Percentiles rank a stretch among this genome's conserved stretches.
Evolutionary conservation across 148 eudicot genomes (phyloP).

Genomic region (Fagopyrum homotropicum): DNA sequence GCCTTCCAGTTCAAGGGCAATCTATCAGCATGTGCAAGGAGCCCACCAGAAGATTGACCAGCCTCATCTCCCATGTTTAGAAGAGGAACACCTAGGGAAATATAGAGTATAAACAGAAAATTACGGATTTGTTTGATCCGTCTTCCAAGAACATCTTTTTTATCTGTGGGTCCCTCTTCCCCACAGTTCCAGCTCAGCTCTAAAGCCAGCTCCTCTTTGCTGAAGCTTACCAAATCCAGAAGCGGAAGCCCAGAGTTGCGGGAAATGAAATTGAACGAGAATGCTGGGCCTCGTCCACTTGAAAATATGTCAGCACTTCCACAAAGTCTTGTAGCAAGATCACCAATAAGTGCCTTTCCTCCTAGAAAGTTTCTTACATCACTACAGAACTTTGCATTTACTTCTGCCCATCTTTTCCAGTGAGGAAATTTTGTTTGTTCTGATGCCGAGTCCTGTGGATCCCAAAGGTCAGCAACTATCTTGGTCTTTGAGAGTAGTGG

Average conservation of each 20-base stretch:
- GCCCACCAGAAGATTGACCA: constrained; percentile 77
- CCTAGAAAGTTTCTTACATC: too few species aligned
- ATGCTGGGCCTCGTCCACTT: constrained; percentile 72
- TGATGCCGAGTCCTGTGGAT: constrained; percentile 35
- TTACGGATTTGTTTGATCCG: too few species aligned
- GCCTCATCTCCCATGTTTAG: constrained; percentile 97
- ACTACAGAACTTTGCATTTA: constrained; percentile 25
- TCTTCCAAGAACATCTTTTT: too few species aligned
- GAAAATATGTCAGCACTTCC: constrained; percentile 22
- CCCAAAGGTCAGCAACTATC: constrained; percentile 77
- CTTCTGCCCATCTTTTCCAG: constrained; percentile 96
- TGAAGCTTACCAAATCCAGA: constrained; percentile 89
- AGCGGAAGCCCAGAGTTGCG: constrained; percentile 67
- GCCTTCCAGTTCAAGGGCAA: constrained; percentile 69
- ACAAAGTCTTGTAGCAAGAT: too few species aligned
- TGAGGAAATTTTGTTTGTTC: constrained; percentile 58
- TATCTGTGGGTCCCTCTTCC: constrained; percentile 82
- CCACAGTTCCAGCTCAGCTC: constrained; percentile 95
- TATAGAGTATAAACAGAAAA: constrained; percentile 57
- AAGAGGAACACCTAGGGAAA: constrained; percentile 84
- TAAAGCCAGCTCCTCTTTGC: constrained; percentile 33
- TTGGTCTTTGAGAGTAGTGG: constrained; percentile 75
- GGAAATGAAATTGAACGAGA: constrained; percentile 68
- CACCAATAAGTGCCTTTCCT: too few species aligned
- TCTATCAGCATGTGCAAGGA: constrained; percentile 38